These are phyloP conservation scores for Skeletonema tropicum DNA, from an alignment of 108 stramenopile species.

Conservation along the genomic window DNA sequence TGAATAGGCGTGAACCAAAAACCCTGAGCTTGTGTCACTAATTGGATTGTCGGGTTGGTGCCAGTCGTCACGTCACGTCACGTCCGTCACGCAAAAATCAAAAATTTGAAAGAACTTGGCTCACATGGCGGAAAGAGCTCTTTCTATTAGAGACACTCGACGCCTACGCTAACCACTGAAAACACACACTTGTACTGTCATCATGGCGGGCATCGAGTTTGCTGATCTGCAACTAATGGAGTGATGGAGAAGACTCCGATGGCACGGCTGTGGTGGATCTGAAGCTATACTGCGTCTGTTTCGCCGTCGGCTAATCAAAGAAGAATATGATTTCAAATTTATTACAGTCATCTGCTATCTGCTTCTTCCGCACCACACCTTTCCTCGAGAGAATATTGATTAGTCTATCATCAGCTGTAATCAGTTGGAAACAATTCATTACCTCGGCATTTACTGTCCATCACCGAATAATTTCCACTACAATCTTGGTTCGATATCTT, in stretches of 20 bases:
- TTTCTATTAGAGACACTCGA: no score
- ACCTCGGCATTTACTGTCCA: conserved; percentile 62
- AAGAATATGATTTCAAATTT: neutral
- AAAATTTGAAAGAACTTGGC: no score
- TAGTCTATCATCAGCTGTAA: conserved; percentile 21
- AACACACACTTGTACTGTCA: no score
- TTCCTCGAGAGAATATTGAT: conserved; percentile 19
- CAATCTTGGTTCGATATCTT: conserved; percentile 21
- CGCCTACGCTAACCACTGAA: no score
- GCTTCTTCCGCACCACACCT: no score
- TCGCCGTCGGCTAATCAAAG: conserved; percentile 1
- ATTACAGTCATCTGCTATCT: no score
- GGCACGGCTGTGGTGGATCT: conserved; percentile 47
- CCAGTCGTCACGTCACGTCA: no score
- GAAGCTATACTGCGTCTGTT: neutral
- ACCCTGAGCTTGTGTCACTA: no score
- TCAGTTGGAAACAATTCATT: conserved; percentile 9
- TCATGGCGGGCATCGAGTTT: conserved; percentile 40
- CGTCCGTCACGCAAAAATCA: no score
- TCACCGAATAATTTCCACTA: conserved; percentile 67
- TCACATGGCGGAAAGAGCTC: no score
- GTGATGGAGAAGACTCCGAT: conserved; percentile 56
- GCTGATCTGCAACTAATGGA: conserved; percentile 45
- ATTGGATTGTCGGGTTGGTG: no score
- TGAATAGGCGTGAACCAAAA: no score